Percentiles rank a stretch among this genome's conserved stretches.
Conservation (phyloP, 148 eudicot genomes). For the Spergularia marina region DNA sequence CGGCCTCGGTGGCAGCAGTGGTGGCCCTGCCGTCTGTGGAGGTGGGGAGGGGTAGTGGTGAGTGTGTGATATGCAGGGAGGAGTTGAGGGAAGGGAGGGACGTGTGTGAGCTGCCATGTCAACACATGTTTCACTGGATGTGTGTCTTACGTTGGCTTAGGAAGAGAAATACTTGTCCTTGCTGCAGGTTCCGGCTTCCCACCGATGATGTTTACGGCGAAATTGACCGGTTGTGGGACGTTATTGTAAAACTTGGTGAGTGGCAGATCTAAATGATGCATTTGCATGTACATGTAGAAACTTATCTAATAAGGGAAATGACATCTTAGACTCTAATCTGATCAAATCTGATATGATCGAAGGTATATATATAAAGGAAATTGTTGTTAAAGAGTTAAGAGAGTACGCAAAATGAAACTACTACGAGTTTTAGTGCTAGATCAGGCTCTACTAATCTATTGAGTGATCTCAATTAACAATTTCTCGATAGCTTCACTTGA, state of each 20-base stretch:
- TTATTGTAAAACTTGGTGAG: slow-evolving; percentile 37
- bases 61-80: slow-evolving; percentile 76
- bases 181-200: slow-evolving; percentile 68
- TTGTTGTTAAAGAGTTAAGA: too few relatives aligned
- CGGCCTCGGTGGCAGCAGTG: slow-evolving; percentile 40
- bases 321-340: too few relatives aligned
- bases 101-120: slow-evolving; percentile 77
- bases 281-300: too few relatives aligned
- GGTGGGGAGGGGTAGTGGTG: slow-evolving; percentile 38
- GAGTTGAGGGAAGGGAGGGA: slow-evolving; percentile 75
- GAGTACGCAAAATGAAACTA: too few relatives aligned
- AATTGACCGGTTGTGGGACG: slow-evolving; percentile 71
- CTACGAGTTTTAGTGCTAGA: too few relatives aligned
- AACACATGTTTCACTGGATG: slow-evolving; percentile 80
- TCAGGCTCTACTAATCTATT: slow-evolving; percentile 28
- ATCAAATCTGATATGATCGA: too few relatives aligned
- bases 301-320: too few relatives aligned
- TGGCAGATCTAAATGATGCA: too few relatives aligned
- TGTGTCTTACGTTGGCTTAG: slow-evolving; percentile 79
- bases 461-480: slow-evolving; percentile 60
- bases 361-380: too few relatives aligned
- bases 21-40: slow-evolving; percentile 57
- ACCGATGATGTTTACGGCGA: slow-evolving; percentile 72
- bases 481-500: slow-evolving; percentile 75
- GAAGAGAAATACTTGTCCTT: slow-evolving; percentile 78